Base-by-base conservation (phyloP, 495 filamentous ascomycete species). In the Endocarpon pusillum region DNA sequence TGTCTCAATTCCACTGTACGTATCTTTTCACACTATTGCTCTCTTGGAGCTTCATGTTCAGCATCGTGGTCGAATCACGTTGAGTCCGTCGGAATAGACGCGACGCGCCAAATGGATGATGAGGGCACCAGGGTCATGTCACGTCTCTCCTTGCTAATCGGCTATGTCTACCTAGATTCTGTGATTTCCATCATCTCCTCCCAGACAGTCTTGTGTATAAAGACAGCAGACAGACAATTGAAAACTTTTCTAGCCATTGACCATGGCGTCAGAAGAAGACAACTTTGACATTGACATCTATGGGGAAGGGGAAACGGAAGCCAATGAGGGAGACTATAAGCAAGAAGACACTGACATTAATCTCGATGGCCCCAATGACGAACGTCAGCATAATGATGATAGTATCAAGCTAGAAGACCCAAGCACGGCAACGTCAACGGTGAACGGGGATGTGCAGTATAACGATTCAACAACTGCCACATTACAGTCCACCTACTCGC, bases 211-310 rank as follows among this genome's bases (percentile, higher is more conserved):
- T 42, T 54, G 52, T 51, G 47, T 54, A 52, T 59, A 50, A 46
- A 45, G 45, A 47, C 49, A 43, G 39, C 47, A 48, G 49, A 41
- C 45, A 51, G 45, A 43, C 44, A 42, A 55, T 44, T 48, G 33
- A 35, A 42, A 42, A 37, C 38, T 43, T 35, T 33, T 41, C 27
- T 44, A 48, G 35, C 30, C 55, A 52, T 46, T 44, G 59, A 68
- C 46, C 39, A 87, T 87, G 81, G 81, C 79, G 44, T 55, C 58
- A 39, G 72, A 76, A 47, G 81, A 92, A 57, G 80, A 89, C 57
- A 85, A 92, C 48, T 96, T 94, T 66, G 89, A 96, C 53, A 92
- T 94, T 67, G 91, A 96, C 54, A 85, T 94, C 57, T 94, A 94
- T 53, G 87, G 83, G 41, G 80, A 94, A 51, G 74, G 76, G 36